These are phyloP conservation scores for Leccinum rimulosum DNA, from an alignment of 768 basidiomycete species.

Conservation along the genomic window DNA sequence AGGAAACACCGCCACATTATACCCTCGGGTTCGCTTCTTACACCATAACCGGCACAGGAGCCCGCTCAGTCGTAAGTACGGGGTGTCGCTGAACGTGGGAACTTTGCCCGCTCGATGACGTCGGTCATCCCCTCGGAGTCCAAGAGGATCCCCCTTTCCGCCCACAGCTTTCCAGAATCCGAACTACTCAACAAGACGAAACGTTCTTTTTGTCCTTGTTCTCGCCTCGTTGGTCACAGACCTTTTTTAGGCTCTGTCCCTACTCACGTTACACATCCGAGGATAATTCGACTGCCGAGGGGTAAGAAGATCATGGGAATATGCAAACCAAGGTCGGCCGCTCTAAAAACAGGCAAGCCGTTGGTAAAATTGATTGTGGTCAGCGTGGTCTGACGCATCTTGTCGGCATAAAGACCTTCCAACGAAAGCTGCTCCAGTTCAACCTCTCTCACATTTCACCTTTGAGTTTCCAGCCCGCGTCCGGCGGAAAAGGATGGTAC, in stretches of 20 bases:
- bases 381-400: background rate
- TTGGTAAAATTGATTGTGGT: background rate
- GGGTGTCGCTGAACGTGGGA: background rate
- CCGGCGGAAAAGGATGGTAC: background rate
- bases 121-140: background rate
- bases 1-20: slow-evolving; percentile 4
- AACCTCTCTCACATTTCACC: background rate
- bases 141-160: background rate
- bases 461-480: background rate
- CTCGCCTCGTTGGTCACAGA: background rate
- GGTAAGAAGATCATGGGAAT: background rate
- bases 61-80: background rate
- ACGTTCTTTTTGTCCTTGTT: background rate
- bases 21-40: background rate
- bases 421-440: background rate
- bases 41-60: slow-evolving; percentile 7
- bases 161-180: background rate
- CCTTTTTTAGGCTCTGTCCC: background rate
- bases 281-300: background rate
- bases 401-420: background rate
- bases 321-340: background rate
- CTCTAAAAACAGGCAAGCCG: too few species aligned
- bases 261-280: background rate
- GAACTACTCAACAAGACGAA: background rate
- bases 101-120: background rate